Conservation (phyloP, 257 asterid genomes). For the Solanum raphanifolium region DNA sequence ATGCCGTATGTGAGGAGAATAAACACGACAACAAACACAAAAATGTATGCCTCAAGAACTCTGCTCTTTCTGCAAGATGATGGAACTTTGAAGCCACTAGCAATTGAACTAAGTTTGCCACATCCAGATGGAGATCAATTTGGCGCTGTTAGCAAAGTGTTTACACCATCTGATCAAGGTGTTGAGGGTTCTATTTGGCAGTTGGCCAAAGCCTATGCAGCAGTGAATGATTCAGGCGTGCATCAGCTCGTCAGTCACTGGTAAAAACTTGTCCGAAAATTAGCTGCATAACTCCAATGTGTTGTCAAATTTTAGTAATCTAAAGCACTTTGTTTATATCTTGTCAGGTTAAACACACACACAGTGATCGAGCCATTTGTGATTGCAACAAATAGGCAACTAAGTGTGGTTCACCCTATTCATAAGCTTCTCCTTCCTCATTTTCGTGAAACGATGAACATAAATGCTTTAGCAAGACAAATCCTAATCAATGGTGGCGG, state of each 20-base stretch:
- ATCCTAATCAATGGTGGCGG: constrained; percentile 59
- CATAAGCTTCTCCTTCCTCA: constrained; percentile 57
- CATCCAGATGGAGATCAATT: constrained; percentile 11
- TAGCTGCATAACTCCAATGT: background rate
- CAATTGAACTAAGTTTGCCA: constrained; percentile 17
- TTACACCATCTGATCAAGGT: constrained; percentile 14
- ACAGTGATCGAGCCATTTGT: constrained; percentile 60
- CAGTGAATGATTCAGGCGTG: constrained; percentile 17
- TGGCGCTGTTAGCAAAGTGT: constrained; percentile 14
- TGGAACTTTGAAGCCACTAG: constrained; percentile 14
- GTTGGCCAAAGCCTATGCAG: constrained; percentile 21
- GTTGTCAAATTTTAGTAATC: background rate
- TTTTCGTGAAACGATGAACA: constrained; percentile 63
- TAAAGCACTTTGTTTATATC: background rate
- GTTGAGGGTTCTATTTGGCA: constrained; percentile 10
- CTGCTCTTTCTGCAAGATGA: constrained; percentile 9
- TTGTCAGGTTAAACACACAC: constrained; percentile 44
- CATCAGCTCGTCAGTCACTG: constrained; percentile 22
- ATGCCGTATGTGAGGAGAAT: constrained; percentile 17
- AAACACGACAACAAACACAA: constrained; percentile 6
- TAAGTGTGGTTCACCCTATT: constrained; percentile 59
- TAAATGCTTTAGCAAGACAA: constrained; percentile 59
- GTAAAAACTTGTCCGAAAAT: background rate
- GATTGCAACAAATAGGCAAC: constrained; percentile 48
- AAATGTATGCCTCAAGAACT: constrained; percentile 15